Evolutionary conservation across 371 early-diverging fungal species (phyloP).

Genomic region (Mucor lusitanicus): DNA sequence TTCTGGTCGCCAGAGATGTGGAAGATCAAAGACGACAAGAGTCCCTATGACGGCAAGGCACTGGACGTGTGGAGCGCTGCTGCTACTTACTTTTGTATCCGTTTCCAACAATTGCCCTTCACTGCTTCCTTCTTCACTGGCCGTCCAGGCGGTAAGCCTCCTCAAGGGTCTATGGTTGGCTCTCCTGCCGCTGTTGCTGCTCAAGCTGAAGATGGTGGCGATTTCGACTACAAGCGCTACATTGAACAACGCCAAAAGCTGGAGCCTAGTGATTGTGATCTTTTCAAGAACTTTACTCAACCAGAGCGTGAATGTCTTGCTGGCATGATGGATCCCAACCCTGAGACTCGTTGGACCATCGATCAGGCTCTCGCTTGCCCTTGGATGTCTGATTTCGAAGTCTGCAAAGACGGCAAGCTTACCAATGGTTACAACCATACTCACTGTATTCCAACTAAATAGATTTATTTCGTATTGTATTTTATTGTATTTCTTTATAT

Average conservation of each 20-base stretch:
- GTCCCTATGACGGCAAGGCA: conserved; percentile 73
- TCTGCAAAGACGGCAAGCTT: conserved; percentile 35
- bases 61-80: conserved; percentile 88
- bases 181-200: conserved; percentile 42
- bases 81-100: conserved; percentile 80
- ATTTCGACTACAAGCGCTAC: conserved; percentile 29
- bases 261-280: conserved; percentile 29
- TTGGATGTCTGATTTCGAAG: conserved; percentile 66
- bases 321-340: conserved; percentile 70
- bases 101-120: conserved; percentile 70
- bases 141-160: conserved; percentile 17
- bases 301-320: conserved; percentile 34
- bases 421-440: conserved; percentile 27
- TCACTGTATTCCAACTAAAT: conserved; percentile 14
- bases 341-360: conserved; percentile 75
- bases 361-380: conserved; percentile 77
- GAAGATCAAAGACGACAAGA: conserved; percentile 49
- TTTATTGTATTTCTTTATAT: background rate
- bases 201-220: conserved; percentile 32
- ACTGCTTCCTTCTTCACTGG: conserved; percentile 40
- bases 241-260: conserved; percentile 26
- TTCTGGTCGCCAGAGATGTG: conserved; percentile 90
- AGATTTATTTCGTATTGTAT: background rate
- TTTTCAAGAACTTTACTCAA: conserved; percentile 24
- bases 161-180: conserved; percentile 20